A percentile compares a stretch with the other conserved stretches of the same genome.
phyloP scores from a whole-genome alignment of 768 basidiomycete species.

The Sarcodon aspratus region DNA sequence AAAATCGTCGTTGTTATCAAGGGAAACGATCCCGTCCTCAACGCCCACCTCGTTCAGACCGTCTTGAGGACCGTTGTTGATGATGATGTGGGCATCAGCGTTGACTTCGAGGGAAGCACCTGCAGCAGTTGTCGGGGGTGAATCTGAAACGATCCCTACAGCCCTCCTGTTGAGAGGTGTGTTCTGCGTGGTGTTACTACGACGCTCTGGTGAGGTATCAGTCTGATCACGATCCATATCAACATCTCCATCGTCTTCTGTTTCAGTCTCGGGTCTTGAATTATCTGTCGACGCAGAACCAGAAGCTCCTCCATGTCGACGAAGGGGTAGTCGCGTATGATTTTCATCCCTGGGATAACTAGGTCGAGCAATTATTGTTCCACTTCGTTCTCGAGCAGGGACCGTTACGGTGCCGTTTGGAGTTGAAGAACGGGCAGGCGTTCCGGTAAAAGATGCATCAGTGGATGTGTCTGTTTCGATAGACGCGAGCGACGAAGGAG shows the following conservation, averaged over 20 bases:
- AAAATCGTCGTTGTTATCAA: conserved; percentile 80
- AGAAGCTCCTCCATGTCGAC: conserved; percentile 11
- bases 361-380: conserved; percentile 60
- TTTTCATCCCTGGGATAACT: conserved; percentile 25
- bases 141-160: conserved; percentile 37
- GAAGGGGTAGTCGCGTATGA: conserved; percentile 13
- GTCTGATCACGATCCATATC: conserved; percentile 35
- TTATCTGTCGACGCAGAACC: conserved; percentile 28
- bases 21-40: conserved; percentile 64
- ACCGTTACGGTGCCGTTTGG: conserved; percentile 54
- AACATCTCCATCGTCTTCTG: conserved; percentile 66
- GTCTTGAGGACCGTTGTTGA: conserved; percentile 33
- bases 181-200: conserved; percentile 7
- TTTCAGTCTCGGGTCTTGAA: conserved; percentile 64
- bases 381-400: conserved; percentile 57
- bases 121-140: conserved; percentile 13
- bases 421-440: conserved; percentile 46
- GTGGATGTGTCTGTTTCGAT: conserved; percentile 53
- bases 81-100: conserved; percentile 39
- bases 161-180: conserved; percentile 24
- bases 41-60: conserved; percentile 42
- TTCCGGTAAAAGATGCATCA: conserved; percentile 47
- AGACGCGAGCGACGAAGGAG: conserved; percentile 20
- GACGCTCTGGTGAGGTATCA: conserved; percentile 19
- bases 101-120: conserved; percentile 28